A percentile compares a stretch with the other conserved stretches of the same genome.
phyloP scores from a whole-genome alignment of 805 yeast species.

The Candida maltosa region DNA sequence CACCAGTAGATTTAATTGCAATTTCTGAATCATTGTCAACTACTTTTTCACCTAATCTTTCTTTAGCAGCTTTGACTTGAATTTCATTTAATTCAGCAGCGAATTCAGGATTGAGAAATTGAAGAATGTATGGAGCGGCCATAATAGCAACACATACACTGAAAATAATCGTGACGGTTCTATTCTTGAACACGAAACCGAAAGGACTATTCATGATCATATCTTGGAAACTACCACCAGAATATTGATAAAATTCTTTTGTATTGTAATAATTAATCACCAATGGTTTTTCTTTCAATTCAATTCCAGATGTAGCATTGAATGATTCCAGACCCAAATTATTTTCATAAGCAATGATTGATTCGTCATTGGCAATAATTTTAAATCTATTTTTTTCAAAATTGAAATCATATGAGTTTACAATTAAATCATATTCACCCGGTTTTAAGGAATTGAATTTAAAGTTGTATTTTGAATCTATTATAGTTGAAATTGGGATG shows the following conservation, averaged over 20 bases:
- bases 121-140: constrained; percentile 29
- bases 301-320: constrained; percentile 16
- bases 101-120: constrained; percentile 33
- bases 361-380: constrained; percentile 16
- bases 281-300: constrained; percentile 17
- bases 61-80: constrained; percentile 6
- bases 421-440: constrained; percentile 33
- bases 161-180: constrained; percentile 32
- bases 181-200: constrained; percentile 37
- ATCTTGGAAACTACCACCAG: constrained; percentile 25
- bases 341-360: constrained; percentile 21
- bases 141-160: constrained; percentile 22
- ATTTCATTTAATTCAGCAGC: constrained; percentile 22
- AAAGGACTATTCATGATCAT: constrained; percentile 38
- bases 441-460: constrained; percentile 15
- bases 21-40: constrained; percentile 2
- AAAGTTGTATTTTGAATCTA: constrained; percentile 25
- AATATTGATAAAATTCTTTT: constrained; percentile 33
- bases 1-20: not conserved
- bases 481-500: constrained; percentile 11
- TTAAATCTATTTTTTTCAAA: constrained; percentile 22
- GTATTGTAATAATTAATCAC: constrained; percentile 14
- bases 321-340: constrained; percentile 12
- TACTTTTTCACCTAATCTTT: constrained; percentile 6
- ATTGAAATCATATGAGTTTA: constrained; percentile 34